A percentile compares a stretch with the other conserved stretches of the same genome.
Conservation (phyloP, 768 basidiomycete genomes). For the Polyporus arcularius region DNA sequence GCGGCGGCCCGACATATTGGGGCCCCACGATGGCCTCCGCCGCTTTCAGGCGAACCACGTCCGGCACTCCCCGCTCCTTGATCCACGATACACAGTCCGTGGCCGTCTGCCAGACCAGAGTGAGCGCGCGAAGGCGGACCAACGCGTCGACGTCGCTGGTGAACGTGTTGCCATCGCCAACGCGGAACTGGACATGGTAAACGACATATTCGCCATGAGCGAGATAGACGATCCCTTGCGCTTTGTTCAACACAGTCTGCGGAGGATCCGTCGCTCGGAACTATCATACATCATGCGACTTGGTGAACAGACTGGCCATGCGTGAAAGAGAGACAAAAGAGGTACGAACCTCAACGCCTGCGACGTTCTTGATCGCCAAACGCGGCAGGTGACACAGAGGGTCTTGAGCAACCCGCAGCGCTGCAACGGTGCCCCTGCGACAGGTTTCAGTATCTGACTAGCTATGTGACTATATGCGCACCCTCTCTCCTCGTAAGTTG, state of each 20-base stretch:
- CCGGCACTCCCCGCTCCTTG: too few relatives aligned
- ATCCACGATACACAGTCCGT: too few relatives aligned
- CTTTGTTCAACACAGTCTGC: not conserved
- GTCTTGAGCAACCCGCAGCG: not conserved
- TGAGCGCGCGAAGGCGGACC: not conserved
- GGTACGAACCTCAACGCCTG: not conserved
- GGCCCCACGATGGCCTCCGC: too few relatives aligned
- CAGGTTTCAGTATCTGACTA: not conserved
- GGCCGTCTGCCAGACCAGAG: too few relatives aligned
- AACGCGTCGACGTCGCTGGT: constrained; percentile 6
- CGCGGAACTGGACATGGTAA: constrained; percentile 10
- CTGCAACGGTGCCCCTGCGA: not conserved
- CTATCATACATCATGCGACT: not conserved
- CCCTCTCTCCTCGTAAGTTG: not conserved
- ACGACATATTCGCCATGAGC: constrained; percentile 2
- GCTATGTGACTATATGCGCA: not conserved
- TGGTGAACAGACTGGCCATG: too few relatives aligned
- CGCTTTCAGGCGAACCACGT: too few relatives aligned
- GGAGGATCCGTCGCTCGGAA: not conserved
- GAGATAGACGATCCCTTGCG: not conserved
- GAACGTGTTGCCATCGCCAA: constrained; percentile 4
- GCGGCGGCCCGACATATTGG: too few relatives aligned
- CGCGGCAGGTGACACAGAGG: constrained; percentile 4
- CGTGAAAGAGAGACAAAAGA: too few relatives aligned
- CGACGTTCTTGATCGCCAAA: not conserved